Conservation (phyloP, 2,329 filamentous ascomycete genomes). For the Dactylella cylindrospora region DNA sequence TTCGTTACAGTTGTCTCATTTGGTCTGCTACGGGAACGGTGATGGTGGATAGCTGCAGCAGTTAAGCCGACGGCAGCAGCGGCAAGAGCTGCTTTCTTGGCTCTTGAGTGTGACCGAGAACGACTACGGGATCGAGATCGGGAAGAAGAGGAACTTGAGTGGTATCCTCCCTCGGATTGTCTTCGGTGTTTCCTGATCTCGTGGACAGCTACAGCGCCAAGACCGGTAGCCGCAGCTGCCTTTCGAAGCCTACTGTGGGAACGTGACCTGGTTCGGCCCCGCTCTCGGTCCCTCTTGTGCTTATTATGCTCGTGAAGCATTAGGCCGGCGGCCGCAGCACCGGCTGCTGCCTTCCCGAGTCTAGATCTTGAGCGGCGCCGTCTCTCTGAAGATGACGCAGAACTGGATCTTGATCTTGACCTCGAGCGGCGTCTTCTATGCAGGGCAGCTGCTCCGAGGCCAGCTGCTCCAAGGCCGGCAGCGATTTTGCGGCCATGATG, state of each 20-base stretch:
- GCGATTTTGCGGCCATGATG: conserved; percentile 34
- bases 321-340: conserved; percentile 36
- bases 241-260: conserved; percentile 40
- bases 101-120: conserved; percentile 30
- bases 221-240: conserved; percentile 38
- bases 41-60: conserved; percentile 31
- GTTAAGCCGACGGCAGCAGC: conserved; percentile 40
- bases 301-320: conserved; percentile 43
- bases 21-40: conserved; percentile 19
- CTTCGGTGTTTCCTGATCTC: conserved; percentile 38
- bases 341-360: conserved; percentile 34
- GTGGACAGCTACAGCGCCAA: conserved; percentile 43
- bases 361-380: conserved; percentile 36
- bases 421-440: conserved; percentile 24
- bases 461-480: conserved; percentile 25
- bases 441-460: conserved; percentile 32
- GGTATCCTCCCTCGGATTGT: conserved; percentile 28
- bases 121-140: conserved; percentile 26
- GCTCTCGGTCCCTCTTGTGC: conserved; percentile 41
- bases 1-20: conserved; percentile 21
- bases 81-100: conserved; percentile 38
- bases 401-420: conserved; percentile 29
- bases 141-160: conserved; percentile 28
- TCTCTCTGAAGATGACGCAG: conserved; percentile 28
- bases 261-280: conserved; percentile 40